These are phyloP conservation scores for Arthroderma sp. DNA, from an alignment of 2,329 filamentous ascomycete species.

Conservation along the genomic window DNA sequence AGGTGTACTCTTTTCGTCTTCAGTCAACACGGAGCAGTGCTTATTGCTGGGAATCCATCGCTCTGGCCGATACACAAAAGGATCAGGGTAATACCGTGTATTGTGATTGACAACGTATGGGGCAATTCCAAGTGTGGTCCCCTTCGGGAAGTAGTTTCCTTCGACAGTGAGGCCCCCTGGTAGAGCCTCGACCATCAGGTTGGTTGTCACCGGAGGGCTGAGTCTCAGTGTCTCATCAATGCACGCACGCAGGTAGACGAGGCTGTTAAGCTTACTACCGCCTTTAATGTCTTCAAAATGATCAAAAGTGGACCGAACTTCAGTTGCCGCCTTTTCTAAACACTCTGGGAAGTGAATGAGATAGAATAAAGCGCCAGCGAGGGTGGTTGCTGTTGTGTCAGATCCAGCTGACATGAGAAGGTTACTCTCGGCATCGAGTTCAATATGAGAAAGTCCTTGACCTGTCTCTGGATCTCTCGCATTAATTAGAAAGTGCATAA, in stretches of 20 bases:
- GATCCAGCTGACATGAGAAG: constrained; percentile 38
- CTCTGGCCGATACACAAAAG: constrained; percentile 24
- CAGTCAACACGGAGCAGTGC: background rate
- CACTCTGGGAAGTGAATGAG: constrained; percentile 23
- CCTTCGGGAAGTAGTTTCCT: constrained; percentile 21
- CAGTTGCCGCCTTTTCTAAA: constrained; percentile 21
- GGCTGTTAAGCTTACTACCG: constrained; percentile 22
- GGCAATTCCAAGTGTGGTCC: constrained; percentile 21
- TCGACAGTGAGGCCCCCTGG: constrained; percentile 22
- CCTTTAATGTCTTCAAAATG: constrained; percentile 25
- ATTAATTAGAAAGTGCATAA: constrained; percentile 37
- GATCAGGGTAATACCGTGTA: constrained; percentile 21
- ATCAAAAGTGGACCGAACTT: constrained; percentile 26
- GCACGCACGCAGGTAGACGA: constrained; percentile 32
- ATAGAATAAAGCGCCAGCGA: constrained; percentile 31
- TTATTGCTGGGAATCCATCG: constrained; percentile 22
- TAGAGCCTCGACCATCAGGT: constrained; percentile 20
- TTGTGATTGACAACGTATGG: constrained; percentile 26
- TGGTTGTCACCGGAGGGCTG: constrained; percentile 19
- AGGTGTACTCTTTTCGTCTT: background rate
- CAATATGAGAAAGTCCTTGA: constrained; percentile 32
- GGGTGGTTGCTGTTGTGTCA: constrained; percentile 30
- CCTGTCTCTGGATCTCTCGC: constrained; percentile 37
- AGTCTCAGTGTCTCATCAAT: constrained; percentile 29
- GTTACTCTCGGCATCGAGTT: constrained; percentile 39